Evolutionary conservation across 306 rosid species (phyloP).

Genomic region (Dalbergia cochinchinensis): DNA sequence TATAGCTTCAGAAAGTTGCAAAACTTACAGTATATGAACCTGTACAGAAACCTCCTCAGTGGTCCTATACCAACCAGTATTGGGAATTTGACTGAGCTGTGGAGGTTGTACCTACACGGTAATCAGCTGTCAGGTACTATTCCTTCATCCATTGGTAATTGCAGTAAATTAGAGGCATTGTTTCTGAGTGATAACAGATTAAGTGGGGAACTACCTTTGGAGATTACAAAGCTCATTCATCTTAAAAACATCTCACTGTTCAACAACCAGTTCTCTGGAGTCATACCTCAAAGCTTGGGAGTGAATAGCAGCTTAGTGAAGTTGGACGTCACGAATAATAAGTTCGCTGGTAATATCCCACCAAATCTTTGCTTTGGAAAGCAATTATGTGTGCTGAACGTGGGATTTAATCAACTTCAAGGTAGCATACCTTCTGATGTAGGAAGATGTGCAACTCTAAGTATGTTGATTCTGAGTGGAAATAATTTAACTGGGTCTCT

Average conservation of each 20-base stretch:
- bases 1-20: too few species aligned
- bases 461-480: not conserved
- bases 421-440: not conserved
- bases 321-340: not conserved
- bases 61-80: too few species aligned
- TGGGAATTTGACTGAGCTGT: too few species aligned
- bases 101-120: conserved; percentile 29
- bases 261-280: conserved; percentile 62
- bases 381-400: not conserved
- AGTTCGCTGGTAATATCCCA: conserved; percentile 45
- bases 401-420: not conserved
- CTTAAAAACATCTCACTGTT: conserved; percentile 59
- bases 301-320: not conserved
- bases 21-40: too few species aligned
- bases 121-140: conserved; percentile 56
- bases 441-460: not conserved
- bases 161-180: conserved; percentile 53
- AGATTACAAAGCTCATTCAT: conserved; percentile 59
- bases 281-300: conserved; percentile 19
- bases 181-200: conserved; percentile 45
- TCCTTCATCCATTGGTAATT: conserved; percentile 64
- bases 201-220: conserved; percentile 59
- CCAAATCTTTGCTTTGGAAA: not conserved
- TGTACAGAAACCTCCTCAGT: too few species aligned
- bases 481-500: not conserved